Percentiles rank a stretch among this genome's conserved stretches.
Evolutionary conservation across 345 rosid genomes (phyloP).

Genomic region (Salix exigua): DNA sequence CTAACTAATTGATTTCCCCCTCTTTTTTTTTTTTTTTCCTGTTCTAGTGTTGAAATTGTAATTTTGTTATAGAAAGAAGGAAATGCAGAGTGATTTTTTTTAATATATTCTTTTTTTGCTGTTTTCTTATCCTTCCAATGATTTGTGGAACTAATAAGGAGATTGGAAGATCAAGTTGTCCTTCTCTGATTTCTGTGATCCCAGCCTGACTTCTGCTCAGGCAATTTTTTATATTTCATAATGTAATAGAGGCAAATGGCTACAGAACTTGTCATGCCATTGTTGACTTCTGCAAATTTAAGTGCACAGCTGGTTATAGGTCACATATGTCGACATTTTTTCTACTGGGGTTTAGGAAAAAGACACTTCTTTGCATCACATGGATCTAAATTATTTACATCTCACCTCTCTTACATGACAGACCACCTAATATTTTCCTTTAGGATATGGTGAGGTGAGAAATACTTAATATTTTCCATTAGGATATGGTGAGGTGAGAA

Average conservation of each 20-base stretch:
- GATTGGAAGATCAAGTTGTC: neutral
- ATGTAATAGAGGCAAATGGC: neutral
- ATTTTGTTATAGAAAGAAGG: neutral
- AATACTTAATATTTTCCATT: neutral
- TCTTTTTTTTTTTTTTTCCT: neutral
- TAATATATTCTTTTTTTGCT: neutral
- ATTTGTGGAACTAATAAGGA: neutral
- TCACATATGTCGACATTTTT: neutral
- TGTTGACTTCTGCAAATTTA: neutral
- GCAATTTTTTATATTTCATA: neutral
- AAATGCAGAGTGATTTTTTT: neutral
- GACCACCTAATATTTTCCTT: neutral
- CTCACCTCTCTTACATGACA: neutral
- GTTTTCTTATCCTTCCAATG: neutral
- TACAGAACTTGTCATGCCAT: neutral
- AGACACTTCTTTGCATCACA: neutral
- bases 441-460: too few relatives aligned
- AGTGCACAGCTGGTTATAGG: constrained; percentile 7
- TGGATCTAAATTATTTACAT: neutral
- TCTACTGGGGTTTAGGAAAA: neutral
- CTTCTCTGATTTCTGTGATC: neutral
- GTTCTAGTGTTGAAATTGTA: constrained; percentile 3
- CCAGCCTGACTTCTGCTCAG: neutral
- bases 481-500: neutral
- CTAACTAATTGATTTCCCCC: neutral